Base-by-base conservation (phyloP, 345 rosid genomes). In the Rhizophora mangle region DNA sequence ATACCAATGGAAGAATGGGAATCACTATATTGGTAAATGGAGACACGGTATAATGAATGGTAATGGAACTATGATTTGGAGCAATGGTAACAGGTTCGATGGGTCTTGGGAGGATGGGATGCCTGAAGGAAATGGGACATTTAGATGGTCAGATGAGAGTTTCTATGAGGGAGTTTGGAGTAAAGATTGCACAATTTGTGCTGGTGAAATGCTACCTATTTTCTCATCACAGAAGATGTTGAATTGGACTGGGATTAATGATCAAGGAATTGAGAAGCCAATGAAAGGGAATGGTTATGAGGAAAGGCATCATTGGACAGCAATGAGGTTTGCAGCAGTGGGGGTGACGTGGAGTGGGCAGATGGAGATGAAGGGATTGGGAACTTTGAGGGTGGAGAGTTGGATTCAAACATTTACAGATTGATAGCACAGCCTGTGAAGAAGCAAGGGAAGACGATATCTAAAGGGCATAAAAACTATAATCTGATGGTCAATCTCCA, bases 401-500 rank as follows among this genome's bases (percentile, higher is more conserved):
- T 78, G 6, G 85, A 63, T 37, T 24, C 80, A 62, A 76, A 71
- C 64, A 70, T 74, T 60, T 77, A 80, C 24, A 76, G 67, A 47
- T 66, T 90, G 79, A 85, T 73, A 65, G 62, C 83, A 71, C 87
- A 80, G 58, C 91, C 89, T 19, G 75, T 78, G 36, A 92, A 83
- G 86, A 87, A 73, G 82, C 94, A 96, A 75, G 99, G 99, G 47
- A 86, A 74, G 65, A 92, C 92, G 4, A 92, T 96, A 68, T 80
- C 92, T 4, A 96, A 88, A 82, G 99, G 98, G 39, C 99, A 96
- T 60, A 90, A 89, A 79, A 96, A 96, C 67, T 96, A 90, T 67
- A 96, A 96, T 6, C 96, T 96, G 68, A 96, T 96, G 99, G 97
- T 96, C 63, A 92, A 96, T 79, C 85, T 96, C 78, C 99, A 96